Percentiles rank a stretch among this genome's conserved stretches.
phyloP scores from a whole-genome alignment of 768 basidiomycete genomes.

The Tricholoma flavovirens region DNA sequence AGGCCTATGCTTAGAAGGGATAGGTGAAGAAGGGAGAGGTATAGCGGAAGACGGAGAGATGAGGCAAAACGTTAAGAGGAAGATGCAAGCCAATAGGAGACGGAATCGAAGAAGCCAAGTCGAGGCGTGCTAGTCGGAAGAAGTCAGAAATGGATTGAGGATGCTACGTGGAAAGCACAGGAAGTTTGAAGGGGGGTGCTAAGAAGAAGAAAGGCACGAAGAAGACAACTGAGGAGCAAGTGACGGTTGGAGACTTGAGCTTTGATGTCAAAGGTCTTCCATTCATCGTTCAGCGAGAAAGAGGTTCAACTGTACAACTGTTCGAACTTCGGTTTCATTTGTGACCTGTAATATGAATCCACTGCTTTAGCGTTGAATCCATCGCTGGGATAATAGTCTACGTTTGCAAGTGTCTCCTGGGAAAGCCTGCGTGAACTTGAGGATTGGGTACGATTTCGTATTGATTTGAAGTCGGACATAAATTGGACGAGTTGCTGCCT shows the following conservation, averaged over 20 bases:
- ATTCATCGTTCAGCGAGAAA: neutral
- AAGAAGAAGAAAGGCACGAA: neutral
- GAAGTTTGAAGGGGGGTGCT: neutral
- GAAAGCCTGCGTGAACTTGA: neutral
- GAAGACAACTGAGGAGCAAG: neutral
- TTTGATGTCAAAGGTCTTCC: neutral
- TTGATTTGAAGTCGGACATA: neutral
- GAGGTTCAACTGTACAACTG: neutral
- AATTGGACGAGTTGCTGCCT: neutral
- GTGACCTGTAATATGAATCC: neutral
- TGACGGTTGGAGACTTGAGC: neutral
- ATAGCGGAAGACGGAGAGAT: neutral
- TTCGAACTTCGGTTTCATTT: neutral
- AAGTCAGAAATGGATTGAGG: neutral
- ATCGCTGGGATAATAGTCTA: neutral
- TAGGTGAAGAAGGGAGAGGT: no score
- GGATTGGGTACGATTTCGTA: neutral
- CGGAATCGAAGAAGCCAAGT: neutral
- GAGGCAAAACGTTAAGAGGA: neutral
- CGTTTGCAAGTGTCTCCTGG: neutral
- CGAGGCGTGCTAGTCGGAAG: neutral
- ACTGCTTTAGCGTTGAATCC: neutral
- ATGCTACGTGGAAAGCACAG: neutral
- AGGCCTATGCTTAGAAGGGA: no score
- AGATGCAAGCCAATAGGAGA: neutral